Evolutionary conservation across 2,329 filamentous ascomycete genomes (phyloP), one percentile per base, ranked within the genome.

Genomic region (Colletotrichum shisoi): DNA sequence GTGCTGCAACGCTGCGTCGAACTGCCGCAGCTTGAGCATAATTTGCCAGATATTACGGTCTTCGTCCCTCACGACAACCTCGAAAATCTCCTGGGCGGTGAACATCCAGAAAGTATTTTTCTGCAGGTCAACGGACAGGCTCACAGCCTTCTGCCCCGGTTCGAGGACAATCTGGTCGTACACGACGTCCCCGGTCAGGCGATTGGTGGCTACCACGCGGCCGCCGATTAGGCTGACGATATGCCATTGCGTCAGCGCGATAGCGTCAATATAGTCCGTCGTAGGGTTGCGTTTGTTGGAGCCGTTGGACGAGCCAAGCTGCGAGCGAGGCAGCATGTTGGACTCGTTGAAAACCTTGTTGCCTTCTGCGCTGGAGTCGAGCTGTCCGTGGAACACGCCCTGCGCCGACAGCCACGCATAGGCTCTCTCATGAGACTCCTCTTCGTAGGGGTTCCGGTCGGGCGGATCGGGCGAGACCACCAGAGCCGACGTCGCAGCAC

Each of bases 61-160:
- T 77, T 99, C 95, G 63, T 98, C 92, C 51, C 89, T 90, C 13
- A 94, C 90, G 13, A 95, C 91, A 66, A 99, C 90, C 79, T 99
- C 95, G 72, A 93, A 97, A 57, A 99, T 97, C 73, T 96, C 93
- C 63, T 92, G 86, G 0, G 87, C 86, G 0, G 94, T 98, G 74
- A 98, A 96, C 2, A 99, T 85, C 95, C 96, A 99, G 75, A 94
- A 97, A 0, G 95, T 99, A 74, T 94, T 96, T 82, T 97, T 97
- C 77, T 95, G 94, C 68, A 91, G 86, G 77, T 99, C 95, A 9
- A 94, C 89, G 57, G 93, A 90, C 19, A 99, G 85, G 0, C 92
- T 93, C n/a, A 99, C 81, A 4, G 90, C 88, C 72, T 85, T 89
- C 72, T 97, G 91, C 0, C 91, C 91, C 4, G 88, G 85, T 62